Base-by-base conservation (phyloP, 208 protist genomes). In the Leishmania turanica region DNA sequence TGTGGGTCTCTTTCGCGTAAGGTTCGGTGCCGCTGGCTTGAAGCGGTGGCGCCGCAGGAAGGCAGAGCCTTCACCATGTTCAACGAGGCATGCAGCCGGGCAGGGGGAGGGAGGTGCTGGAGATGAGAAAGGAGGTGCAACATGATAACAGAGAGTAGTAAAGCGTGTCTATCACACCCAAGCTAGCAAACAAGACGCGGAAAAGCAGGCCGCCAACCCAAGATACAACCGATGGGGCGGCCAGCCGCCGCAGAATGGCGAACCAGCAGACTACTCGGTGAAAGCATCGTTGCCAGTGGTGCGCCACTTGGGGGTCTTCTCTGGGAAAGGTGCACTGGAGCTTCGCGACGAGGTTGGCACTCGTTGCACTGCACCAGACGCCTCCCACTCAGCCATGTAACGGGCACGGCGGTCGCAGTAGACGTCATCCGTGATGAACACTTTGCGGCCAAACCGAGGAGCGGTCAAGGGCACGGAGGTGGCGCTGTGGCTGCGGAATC, bases 361-460 rank as follows among this genome's bases (percentile, higher is more conserved):
- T 3, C 71, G 87, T 21, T 82, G 78, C 45, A 96, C 77, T 27
- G 77, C 77, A 13, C 94, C 94, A 42, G 86, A 70, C 77, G 81
- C 66, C 83, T 97, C 92, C 88, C 92, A 92, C 58, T 83, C 83
- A 2, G 87, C 78, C 58, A 97, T 84, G 75, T 89, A 85, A 65
- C 89, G 80, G 3, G 85, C 80, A 24, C 94, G 91, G 15, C 88
- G 87, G 62, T 82, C 84, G 34, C 93, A 81, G 84, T 96, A 89
- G 54, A 75, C 80, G 74, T 95, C 90, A 77, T 97, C 92, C 5
- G 94, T 96, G 65, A 97, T 94, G 77, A 92, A 96, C 62, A 96
- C 89, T 79, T 95, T 96, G 21, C 87, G 86, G 15, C 94, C 94
- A 64, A 90, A 90, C 49, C 81, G 64, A 9, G 88, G 84, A 31